Percentiles rank a stretch among this genome's conserved stretches.
phyloP scores from a whole-genome alignment of 139 green algal genomes.

The Chlorella sp. region DNA sequence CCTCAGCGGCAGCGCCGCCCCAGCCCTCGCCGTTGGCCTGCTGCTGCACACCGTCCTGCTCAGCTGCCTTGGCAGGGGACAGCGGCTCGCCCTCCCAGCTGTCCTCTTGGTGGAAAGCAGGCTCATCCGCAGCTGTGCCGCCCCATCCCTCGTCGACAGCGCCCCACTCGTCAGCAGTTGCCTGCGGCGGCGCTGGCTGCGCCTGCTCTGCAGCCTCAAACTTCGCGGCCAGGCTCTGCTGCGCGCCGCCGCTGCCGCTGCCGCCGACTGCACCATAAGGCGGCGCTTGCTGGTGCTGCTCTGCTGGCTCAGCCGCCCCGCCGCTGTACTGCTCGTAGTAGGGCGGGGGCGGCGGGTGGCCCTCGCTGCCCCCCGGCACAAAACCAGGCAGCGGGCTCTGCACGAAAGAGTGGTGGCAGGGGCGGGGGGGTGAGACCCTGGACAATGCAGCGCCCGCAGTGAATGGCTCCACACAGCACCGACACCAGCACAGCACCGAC shows the following conservation, averaged over 20 bases:
- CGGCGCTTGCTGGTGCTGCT: not conserved
- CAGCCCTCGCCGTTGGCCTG: not conserved
- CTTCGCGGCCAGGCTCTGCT: conserved; percentile 28
- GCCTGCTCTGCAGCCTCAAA: conserved; percentile 5
- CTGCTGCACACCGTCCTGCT: not conserved
- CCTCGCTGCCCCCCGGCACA: conserved; percentile 1
- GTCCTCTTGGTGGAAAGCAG: not conserved
- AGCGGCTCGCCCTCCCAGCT: not conserved
- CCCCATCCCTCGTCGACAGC: not conserved
- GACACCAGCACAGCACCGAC: not conserved
- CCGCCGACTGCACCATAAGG: not conserved
- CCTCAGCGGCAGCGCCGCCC: not conserved
- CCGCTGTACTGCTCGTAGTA: not conserved
- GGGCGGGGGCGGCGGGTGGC: not conserved
- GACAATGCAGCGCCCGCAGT: not conserved
- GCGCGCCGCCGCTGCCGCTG: not conserved
- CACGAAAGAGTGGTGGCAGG: not conserved
- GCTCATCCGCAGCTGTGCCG: not conserved
- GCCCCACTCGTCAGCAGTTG: not conserved
- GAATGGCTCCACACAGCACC: not conserved
- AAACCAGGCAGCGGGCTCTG: conserved; percentile 28
- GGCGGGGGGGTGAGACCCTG: too few species aligned
- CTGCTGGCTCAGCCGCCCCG: not conserved
- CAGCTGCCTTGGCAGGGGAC: not conserved
- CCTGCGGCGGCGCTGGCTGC: not conserved